These are phyloP conservation scores for Delonix regia DNA, from an alignment of 306 rosid genomes.

Conservation along the genomic window DNA sequence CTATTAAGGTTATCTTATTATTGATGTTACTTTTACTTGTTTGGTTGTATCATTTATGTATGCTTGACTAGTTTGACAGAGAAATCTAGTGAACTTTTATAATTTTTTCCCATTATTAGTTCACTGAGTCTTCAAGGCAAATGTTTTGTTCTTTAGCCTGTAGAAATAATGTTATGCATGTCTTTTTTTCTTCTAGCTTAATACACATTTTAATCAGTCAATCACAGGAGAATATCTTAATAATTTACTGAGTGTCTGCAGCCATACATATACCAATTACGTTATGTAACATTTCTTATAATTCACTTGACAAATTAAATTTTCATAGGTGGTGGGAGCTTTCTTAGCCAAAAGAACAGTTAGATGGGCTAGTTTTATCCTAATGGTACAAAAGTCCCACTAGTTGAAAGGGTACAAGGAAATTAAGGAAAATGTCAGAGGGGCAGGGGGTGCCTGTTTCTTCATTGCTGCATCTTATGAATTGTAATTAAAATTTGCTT, in stretches of 20 bases:
- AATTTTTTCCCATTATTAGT: conserved; percentile 20
- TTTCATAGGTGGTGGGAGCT: neutral
- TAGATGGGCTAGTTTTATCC: conserved; percentile 17
- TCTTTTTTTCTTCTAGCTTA: neutral
- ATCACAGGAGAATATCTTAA: neutral
- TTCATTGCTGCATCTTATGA: neutral
- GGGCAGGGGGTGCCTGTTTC: neutral
- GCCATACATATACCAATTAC: conserved; percentile 18
- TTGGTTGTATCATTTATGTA: neutral
- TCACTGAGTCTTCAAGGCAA: neutral
- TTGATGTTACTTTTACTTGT: conserved; percentile 9
- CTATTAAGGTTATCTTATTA: conserved; percentile 67
- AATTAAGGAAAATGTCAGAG: neutral
- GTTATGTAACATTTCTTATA: neutral
- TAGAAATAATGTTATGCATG: neutral
- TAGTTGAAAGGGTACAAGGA: neutral
- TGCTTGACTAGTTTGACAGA: conserved; percentile 30
- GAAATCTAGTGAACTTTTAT: conserved; percentile 11
- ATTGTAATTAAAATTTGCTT: neutral
- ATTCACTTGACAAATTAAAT: neutral
- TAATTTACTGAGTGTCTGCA: neutral
- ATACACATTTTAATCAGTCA: conserved; percentile 1
- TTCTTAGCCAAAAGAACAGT: neutral
- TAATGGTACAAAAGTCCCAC: conserved; percentile 9
- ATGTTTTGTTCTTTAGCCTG: neutral